Base-by-base conservation (phyloP, 768 basidiomycete species). In the Infundibulicybe gibba region DNA sequence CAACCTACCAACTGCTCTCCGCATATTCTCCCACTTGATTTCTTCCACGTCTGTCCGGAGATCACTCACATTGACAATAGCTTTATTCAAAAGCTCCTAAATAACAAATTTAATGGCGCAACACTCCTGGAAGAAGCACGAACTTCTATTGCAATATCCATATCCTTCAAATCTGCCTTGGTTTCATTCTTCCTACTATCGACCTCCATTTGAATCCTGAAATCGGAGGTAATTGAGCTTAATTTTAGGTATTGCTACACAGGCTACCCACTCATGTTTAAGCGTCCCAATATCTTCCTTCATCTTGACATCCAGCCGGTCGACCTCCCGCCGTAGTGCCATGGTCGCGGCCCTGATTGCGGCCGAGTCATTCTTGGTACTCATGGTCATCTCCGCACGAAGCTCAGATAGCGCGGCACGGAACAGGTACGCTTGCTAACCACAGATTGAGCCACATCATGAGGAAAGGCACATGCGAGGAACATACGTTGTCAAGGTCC, bases 131-230 rank as follows among this genome's bases (percentile, higher is more conserved):
- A 41, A 43, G 43, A 45, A 41, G 16, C 3, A 61, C 71, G 15
- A 35, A 87, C 90, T 77, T 93, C 90, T 33, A 95, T 91, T 32
- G 72, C 69, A 49, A 97, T 87, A 55, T 93, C 93, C 55, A 86
- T 83, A 44, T 75, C 77, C 65, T 94, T 95, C 49, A 90, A 59
- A 43, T 97, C 94, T 1, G 83, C 75, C 59, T 84, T 87, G 12
- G 85, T 80, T 61, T 98, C 97, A 54, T 87, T 91, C 72, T 94
- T 97, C 48, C 95, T 77, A 51, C 84, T 93, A 58, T 95, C 92
- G 49, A 97, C 75, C 47, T 99, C 97, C 84, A 98, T 93, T 65
- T 97, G 94, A 43, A 94, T 90, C 59, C 94, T 97, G 37, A n/a
- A 41, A 38, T 43, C 12, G 21, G 13, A 33, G 43, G 49, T 39